Conservation (phyloP, 306 rosid genomes). For the Medicago ruthenica region DNA sequence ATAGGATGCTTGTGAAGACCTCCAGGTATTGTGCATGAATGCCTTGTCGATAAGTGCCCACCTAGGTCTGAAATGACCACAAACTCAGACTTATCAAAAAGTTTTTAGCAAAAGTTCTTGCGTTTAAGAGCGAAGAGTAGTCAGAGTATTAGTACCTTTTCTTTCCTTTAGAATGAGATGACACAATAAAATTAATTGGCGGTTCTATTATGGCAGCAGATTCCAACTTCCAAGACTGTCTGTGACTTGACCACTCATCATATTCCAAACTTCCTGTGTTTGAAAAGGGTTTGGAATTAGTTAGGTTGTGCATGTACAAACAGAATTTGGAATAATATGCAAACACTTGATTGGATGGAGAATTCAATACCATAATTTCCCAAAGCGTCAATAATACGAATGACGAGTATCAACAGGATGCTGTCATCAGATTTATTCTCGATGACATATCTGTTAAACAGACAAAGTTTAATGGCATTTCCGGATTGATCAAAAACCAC, state of each 20-base stretch:
- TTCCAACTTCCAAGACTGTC: constrained; percentile 99
- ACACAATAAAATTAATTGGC: constrained; percentile 80
- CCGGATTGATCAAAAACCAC: constrained; percentile 26
- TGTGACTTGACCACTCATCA: constrained; percentile 97
- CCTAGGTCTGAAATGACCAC: constrained; percentile 74
- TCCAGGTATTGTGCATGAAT: constrained; percentile 97
- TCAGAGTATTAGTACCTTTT: constrained; percentile 65
- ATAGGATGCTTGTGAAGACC: constrained; percentile 96
- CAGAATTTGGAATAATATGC: constrained; percentile 18
- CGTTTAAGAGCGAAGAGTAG: constrained; percentile 27
- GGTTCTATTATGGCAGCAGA: constrained; percentile 96
- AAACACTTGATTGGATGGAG: constrained; percentile 21
- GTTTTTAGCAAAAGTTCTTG: constrained; percentile 30
- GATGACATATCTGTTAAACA: constrained; percentile 69
- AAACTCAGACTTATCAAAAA: constrained; percentile 30
- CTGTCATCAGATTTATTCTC: constrained; percentile 96
- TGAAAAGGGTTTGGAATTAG: constrained; percentile 34
- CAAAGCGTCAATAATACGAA: constrained; percentile 94
- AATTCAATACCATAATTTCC: constrained; percentile 84
- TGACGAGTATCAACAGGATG: constrained; percentile 83
- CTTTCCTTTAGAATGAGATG: constrained; percentile 86
- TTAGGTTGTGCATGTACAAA: constrained; percentile 34
- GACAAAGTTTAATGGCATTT: constrained; percentile 41
- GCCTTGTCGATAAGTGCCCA: constrained; percentile 99
- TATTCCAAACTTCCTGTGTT: constrained; percentile 86